Conservation (phyloP, 2,329 filamentous ascomycete species). For the Calonectria crousiana region DNA sequence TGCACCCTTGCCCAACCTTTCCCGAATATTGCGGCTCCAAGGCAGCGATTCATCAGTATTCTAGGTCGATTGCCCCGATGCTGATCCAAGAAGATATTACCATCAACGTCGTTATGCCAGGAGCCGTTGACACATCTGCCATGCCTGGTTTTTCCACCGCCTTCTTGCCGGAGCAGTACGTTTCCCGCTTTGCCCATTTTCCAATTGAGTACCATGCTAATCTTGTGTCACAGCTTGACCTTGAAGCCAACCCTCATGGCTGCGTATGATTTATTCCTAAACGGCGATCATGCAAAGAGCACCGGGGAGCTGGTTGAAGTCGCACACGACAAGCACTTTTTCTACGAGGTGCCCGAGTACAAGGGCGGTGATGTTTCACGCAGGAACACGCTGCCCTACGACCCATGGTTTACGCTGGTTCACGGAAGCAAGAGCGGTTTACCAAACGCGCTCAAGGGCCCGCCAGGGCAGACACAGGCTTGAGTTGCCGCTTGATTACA, state of each 20-base stretch:
- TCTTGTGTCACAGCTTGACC: not conserved
- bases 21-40: constrained; percentile 23
- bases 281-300: not conserved
- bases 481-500: not conserved
- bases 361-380: constrained; percentile 16
- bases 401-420: constrained; percentile 16
- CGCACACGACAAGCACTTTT: constrained; percentile 20
- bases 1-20: constrained; percentile 16
- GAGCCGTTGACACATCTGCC: constrained; percentile 15
- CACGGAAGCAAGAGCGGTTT: constrained; percentile 11
- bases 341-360: constrained; percentile 20
- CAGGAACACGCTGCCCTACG: constrained; percentile 13
- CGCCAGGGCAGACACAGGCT: not conserved
- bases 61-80: constrained; percentile 11
- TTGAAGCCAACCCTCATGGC: constrained; percentile 13
- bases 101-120: constrained; percentile 21
- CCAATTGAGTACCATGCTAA: not conserved
- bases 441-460: constrained; percentile 8
- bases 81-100: constrained; percentile 15
- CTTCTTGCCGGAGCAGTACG: constrained; percentile 17
- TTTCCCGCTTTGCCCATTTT: not conserved
- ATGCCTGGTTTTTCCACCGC: constrained; percentile 16
- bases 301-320: constrained; percentile 18
- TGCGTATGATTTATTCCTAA: constrained; percentile 10
- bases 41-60: constrained; percentile 17